Evolutionary conservation across 148 eudicot genomes (phyloP), one percentile per base, ranked within the genome.

Genomic region (Rhododendron kiyosumense): DNA sequence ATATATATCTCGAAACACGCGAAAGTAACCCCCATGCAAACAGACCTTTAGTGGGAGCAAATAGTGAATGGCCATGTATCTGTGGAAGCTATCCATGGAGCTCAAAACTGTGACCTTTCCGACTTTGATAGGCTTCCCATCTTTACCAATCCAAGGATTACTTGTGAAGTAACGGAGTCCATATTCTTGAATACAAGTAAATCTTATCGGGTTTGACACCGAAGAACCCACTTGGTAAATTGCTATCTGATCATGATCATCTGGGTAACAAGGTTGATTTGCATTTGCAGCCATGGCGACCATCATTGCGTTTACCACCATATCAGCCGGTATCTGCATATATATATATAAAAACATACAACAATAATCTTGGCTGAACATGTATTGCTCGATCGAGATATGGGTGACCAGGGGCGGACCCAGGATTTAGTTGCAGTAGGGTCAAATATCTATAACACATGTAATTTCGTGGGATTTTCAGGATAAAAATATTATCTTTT

Each of bases 221-320:
- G 96, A 92, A 5, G 96, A 93, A 22, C 96, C 94, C 5, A 93
- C 83, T 4, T 92, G 94, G 82, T 87, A 87, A 63, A 86, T 85
- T 28, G 26, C 48, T 49, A 41, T 46, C 57, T 26, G 57, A 45
- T 76, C 38, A 49, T 74, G 32, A 43, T 79, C 38, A 28, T 74
- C 69, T 17, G 24, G 17, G 15, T 30, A 69, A 36, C 83, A 84
- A 0, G 8, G 13, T 34, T 84, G 65, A 24, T 89, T 91, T 61
- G 90, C 85, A 84, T 91, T 89, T 48, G 88, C 89, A 30, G 81
- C 90, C 86, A 90, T 89, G 52, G 92, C 90, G 30, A 87, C 93
- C 49, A 91, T 67, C 14, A 89, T 91, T 7, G 93, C 87, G 61
- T 93, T 91, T 26, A 86, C 93, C 85, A 92, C 94, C 90, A 92